Evolutionary conservation across 179 eudicot species (phyloP), one percentile per base, ranked within the genome.

Genomic region (Corrigiola litoralis): DNA sequence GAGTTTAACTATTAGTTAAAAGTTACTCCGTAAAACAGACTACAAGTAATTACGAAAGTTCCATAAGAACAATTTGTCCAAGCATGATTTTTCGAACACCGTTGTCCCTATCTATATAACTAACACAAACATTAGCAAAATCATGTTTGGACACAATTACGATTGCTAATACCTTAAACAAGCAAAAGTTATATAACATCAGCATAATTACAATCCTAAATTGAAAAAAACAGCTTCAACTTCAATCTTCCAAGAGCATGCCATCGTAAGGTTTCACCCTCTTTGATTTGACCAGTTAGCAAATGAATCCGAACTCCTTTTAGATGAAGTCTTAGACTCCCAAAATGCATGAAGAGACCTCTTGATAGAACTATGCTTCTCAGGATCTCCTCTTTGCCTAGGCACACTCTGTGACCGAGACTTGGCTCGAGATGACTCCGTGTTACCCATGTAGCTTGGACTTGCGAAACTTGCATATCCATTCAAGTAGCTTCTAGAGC

Each of bases 381-480:
- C 86, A 11, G 57, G 16, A 40, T 54, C 76, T 18, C 67, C 71
- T 73, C 97, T 75, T 63, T 81, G 87, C 72, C 81, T 81, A 6
- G 97, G 94, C 18, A 92, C 96, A 24, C 95, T 91, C 20, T 83
- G 84, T 29, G 96, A 86, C 79, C 97, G 70, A 4, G 80, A 29
- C 66, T 83, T 90, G 12, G 97, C 97, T 58, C 72, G 74, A 54
- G 80, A 88, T 4, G 97, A 90, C 41, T 86, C 82, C 0, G 97
- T 90, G 69, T 82, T 75, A 8, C 87, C 78, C 97, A 90, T 90
- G 38, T 66, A 70, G 36, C 79, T 71, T 5, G 80, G 80, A 23
- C 72, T 66, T 10, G 62, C 70, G 23, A 32, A 62, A n/a, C 66
- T 62, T 10, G 66, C 54, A 28, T 31, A 57, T 1, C 71, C 72